Percentiles rank a stretch among this genome's conserved stretches.
Evolutionary conservation across 2,329 filamentous ascomycete species (phyloP).

Genomic region (Hypoxylon rubiginosum): DNA sequence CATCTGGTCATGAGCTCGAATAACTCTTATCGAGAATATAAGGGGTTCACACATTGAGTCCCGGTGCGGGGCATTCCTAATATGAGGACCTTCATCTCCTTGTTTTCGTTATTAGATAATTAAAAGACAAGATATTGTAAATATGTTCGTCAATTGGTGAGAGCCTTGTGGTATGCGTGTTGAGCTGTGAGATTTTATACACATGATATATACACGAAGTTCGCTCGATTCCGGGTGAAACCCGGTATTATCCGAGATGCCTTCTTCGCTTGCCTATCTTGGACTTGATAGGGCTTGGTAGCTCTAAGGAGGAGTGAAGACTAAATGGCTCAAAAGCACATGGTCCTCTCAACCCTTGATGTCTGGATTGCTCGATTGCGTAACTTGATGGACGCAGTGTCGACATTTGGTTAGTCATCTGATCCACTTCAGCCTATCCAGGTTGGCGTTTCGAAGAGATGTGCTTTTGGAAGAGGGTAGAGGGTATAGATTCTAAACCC

Average conservation of each 20-base stretch:
- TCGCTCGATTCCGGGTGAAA: constrained; percentile 7
- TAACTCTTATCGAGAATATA: background rate
- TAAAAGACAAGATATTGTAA: constrained; percentile 5
- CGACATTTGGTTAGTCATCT: constrained; percentile 7
- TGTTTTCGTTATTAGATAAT: background rate
- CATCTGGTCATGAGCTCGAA: constrained; percentile 12
- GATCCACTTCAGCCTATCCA: background rate
- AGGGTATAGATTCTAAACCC: background rate
- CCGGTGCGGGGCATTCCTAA: constrained; percentile 53
- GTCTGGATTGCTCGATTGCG: background rate
- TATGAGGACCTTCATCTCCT: constrained; percentile 51
- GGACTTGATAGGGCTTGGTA: background rate
- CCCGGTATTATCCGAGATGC: constrained; percentile 17
- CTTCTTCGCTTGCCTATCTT: constrained; percentile 22
- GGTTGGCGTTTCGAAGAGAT: background rate
- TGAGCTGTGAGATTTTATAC: constrained; percentile 6
- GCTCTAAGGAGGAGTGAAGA: background rate
- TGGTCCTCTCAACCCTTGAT: background rate
- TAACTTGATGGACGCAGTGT: background rate
- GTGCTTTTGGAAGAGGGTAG: background rate
- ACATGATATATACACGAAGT: constrained; percentile 13
- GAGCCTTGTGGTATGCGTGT: constrained; percentile 17
- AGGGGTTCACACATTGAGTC: constrained; percentile 48
- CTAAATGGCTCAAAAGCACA: constrained; percentile 2
- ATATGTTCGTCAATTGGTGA: background rate